Evolutionary conservation across 2,329 filamentous ascomycete species (phyloP).

Genomic region (Penicillium sp.): DNA sequence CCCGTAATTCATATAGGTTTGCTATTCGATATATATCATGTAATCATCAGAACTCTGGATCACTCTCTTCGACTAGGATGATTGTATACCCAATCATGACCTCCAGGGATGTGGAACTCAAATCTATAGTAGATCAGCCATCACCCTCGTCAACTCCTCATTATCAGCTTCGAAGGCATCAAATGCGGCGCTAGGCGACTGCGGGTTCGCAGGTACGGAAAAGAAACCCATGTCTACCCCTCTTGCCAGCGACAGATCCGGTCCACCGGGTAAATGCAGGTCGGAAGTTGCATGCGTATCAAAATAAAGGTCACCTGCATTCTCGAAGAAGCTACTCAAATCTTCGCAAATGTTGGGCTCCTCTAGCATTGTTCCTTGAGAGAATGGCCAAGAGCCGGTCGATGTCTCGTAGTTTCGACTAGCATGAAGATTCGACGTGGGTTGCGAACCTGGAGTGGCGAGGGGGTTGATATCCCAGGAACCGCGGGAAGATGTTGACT

Average conservation of each 20-base stretch:
- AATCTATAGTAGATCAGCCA: slow-evolving; percentile 35
- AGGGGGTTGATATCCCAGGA: slow-evolving; percentile 7
- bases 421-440: slow-evolving; percentile 11
- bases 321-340: slow-evolving; percentile 62
- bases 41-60: no score
- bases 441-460: neutral
- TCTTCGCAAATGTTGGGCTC: slow-evolving; percentile 46
- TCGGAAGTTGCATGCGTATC: slow-evolving; percentile 20
- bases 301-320: slow-evolving; percentile 53
- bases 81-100: neutral
- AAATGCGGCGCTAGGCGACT: slow-evolving; percentile 13
- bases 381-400: slow-evolving; percentile 19
- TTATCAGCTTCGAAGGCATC: slow-evolving; percentile 38
- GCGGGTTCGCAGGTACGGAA: slow-evolving; percentile 5
- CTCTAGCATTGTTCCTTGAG: slow-evolving; percentile 11
- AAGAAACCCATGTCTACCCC: slow-evolving; percentile 12
- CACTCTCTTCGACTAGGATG: no score
- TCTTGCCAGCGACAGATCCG: neutral
- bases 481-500: neutral
- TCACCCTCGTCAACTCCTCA: slow-evolving; percentile 37
- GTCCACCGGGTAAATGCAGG: neutral
- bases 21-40: no score
- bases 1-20: neutral
- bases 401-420: slow-evolving; percentile 19
- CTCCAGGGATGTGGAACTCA: neutral